Conservation (phyloP, 257 asterid species). For the Fraxinus cuspidata region DNA sequence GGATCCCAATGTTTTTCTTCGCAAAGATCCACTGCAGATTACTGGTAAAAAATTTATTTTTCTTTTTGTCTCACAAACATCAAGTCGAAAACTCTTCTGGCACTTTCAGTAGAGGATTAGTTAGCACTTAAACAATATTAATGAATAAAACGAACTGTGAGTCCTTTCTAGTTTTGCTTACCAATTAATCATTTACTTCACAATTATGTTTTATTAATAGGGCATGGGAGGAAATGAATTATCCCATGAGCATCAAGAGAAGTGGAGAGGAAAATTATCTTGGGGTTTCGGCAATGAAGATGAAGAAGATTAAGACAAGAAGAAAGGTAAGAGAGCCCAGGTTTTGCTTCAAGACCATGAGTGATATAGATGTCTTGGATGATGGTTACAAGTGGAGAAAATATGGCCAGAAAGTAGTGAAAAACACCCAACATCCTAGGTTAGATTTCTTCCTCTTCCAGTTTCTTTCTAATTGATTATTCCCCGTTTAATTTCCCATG, state of each 20-base stretch:
- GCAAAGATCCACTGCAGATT: constrained; percentile 57
- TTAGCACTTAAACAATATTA: not conserved
- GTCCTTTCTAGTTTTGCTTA: not conserved
- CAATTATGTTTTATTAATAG: constrained; percentile 30
- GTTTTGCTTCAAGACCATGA: constrained; percentile 92
- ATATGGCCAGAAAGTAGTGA: constrained; percentile 95
- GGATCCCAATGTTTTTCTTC: constrained; percentile 58
- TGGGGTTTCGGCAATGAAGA: constrained; percentile 64
- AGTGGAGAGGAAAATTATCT: constrained; percentile 39
- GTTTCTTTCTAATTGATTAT: not conserved
- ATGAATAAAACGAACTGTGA: not conserved
- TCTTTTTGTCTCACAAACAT: not conserved
- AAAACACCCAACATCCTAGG: constrained; percentile 98
- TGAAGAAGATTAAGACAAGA: constrained; percentile 75
- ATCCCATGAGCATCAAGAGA: constrained; percentile 54
- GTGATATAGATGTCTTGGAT: constrained; percentile 88
- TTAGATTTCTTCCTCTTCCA: constrained; percentile 15
- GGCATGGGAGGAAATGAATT: constrained; percentile 72
- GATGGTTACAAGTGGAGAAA: constrained; percentile 99
- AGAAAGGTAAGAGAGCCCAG: constrained; percentile 94
- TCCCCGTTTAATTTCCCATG: not conserved
- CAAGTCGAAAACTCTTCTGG: not conserved
- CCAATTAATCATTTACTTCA: not conserved
- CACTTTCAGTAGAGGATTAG: not conserved
- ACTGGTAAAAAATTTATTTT: constrained; percentile 48